phyloP scores from a whole-genome alignment of 495 filamentous ascomycete genomes.

The Chaetomium tenue region DNA sequence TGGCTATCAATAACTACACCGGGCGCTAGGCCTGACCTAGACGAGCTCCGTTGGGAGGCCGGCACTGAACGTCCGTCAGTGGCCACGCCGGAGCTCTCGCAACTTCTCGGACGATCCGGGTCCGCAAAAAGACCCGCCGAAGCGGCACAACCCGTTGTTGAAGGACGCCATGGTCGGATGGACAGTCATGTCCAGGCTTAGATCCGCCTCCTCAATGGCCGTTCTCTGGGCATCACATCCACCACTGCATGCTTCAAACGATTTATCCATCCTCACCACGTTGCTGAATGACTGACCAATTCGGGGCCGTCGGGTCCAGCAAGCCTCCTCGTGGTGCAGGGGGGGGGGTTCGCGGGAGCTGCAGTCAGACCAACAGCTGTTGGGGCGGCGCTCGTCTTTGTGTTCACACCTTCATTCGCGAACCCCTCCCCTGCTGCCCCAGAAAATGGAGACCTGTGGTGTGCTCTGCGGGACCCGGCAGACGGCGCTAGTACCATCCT shows the following conservation, averaged over 20 bases:
- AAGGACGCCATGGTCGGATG: neutral
- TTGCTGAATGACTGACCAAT: neutral
- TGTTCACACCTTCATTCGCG: conserved; percentile 6
- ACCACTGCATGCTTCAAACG: neutral
- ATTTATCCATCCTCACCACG: neutral
- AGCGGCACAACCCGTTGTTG: neutral
- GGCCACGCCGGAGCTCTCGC: neutral
- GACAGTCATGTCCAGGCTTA: neutral
- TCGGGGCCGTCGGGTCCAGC: neutral
- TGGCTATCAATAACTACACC: neutral
- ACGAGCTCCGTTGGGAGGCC: conserved; percentile 7
- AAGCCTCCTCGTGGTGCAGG: conserved; percentile 24
- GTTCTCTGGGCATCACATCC: neutral
- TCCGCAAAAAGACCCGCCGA: conserved; percentile 4
- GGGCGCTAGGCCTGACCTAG: conserved; percentile 7
- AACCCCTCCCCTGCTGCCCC: conserved; percentile 5
- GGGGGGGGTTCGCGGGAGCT: conserved; percentile 23
- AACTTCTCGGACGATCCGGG: conserved; percentile 6
- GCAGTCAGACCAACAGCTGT: conserved; percentile 20
- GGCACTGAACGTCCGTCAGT: conserved; percentile 2
- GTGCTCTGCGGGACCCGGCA: conserved; percentile 9
- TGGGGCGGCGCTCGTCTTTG: neutral
- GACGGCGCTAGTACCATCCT: conserved; percentile 11
- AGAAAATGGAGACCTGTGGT: conserved; percentile 4
- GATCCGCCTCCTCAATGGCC: neutral